phyloP scores from a whole-genome alignment of 306 rosid genomes.

The Fagus crenata region DNA sequence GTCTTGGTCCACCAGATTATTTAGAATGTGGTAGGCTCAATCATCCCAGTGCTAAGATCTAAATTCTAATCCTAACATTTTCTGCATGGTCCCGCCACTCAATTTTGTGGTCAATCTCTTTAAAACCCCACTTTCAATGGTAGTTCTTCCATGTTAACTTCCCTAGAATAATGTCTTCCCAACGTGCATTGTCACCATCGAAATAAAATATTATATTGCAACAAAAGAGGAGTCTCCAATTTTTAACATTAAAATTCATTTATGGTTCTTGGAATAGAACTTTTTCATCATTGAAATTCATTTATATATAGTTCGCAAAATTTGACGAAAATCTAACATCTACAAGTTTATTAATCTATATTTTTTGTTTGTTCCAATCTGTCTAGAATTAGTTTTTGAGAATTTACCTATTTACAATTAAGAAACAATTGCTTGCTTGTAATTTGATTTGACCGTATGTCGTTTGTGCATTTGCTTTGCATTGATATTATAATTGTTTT shows the following conservation, averaged over 20 bases:
- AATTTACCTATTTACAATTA: no score
- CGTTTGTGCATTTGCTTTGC: background rate
- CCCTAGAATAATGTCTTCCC: conserved; percentile 2
- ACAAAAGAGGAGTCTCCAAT: background rate
- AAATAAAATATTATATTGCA: background rate
- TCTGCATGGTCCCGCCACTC: conserved; percentile 6
- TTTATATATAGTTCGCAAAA: background rate
- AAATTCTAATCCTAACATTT: background rate
- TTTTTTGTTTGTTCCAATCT: background rate
- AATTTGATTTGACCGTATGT: background rate
- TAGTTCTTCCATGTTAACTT: conserved; percentile 4
- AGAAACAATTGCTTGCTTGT: no score
- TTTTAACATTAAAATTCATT: background rate
- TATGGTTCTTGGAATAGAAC: no score
- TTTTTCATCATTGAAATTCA: background rate
- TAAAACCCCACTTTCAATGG: conserved; percentile 32
- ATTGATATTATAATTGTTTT: background rate
- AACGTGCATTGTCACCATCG: conserved; percentile 14
- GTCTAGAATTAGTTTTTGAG: no score
- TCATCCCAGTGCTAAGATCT: no score
- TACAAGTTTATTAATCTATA: background rate
- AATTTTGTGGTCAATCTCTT: conserved; percentile 26
- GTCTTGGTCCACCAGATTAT: no score
- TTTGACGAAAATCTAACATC: background rate
- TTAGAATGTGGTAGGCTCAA: no score